Percentiles rank a stretch among this genome's conserved stretches.
These are phyloP conservation scores for Trichosporon sp. DNA, from an alignment of 1,284 basidiomycete species.

Conservation along the genomic window DNA sequence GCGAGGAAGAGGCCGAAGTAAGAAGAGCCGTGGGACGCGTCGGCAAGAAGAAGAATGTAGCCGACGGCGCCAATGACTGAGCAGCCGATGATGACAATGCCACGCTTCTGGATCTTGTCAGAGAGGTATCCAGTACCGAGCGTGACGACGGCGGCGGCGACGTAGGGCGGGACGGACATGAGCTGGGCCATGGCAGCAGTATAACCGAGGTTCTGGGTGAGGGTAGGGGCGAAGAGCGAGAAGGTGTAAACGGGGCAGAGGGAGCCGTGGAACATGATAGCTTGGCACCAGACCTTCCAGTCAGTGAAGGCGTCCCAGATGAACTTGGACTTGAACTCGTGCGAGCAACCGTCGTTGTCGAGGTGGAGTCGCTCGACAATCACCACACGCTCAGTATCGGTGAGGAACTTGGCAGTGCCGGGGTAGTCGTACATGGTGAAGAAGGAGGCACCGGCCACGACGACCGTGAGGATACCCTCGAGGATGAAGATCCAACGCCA, in stretches of 20 bases:
- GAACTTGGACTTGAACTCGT: constrained; percentile 43
- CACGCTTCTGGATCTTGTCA: constrained; percentile 47
- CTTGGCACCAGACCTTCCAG: constrained; percentile 47
- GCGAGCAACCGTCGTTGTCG: constrained; percentile 40
- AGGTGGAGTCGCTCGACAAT: constrained; percentile 38
- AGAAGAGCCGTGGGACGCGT: constrained; percentile 54
- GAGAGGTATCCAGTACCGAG: constrained; percentile 48
- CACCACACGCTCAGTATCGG: constrained; percentile 63
- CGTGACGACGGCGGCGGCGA: constrained; percentile 43
- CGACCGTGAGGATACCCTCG: constrained; percentile 70
- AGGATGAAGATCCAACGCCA: constrained; percentile 73
- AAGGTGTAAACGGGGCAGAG: constrained; percentile 64
- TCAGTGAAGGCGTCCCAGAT: constrained; percentile 40
- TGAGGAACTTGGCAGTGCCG: constrained; percentile 73
- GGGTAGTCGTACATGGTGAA: constrained; percentile 80
- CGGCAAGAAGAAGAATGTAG: constrained; percentile 42
- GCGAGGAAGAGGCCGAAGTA: constrained; percentile 63
- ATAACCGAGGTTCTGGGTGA: constrained; percentile 60
- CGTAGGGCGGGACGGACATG: constrained; percentile 42
- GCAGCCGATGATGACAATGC: constrained; percentile 50
- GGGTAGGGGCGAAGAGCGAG: constrained; percentile 60
- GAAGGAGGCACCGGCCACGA: constrained; percentile 67
- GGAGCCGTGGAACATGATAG: constrained; percentile 49
- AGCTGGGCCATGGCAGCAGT: constrained; percentile 72
- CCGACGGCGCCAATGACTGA: constrained; percentile 43